Conservation (phyloP, 352 stramenopile genomes). For the Discostella stelligera region DNA sequence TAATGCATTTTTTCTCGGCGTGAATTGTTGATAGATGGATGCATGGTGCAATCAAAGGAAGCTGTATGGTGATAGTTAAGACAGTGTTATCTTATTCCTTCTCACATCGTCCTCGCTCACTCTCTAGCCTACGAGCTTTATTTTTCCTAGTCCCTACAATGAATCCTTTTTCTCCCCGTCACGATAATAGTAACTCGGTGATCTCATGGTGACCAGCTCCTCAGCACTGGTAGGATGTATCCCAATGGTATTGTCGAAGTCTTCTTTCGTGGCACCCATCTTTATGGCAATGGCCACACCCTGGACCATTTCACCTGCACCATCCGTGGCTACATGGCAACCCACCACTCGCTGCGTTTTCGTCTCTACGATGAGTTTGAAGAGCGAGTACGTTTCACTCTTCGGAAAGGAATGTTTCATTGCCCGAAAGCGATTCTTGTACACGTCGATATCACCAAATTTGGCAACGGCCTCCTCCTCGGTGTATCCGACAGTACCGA, state of each 20-base stretch:
- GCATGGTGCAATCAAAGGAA: not conserved
- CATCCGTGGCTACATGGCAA: constrained; percentile 87
- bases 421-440: constrained; percentile 89
- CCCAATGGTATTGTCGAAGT: constrained; percentile 93
- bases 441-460: constrained; percentile 88
- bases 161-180: constrained; percentile 59
- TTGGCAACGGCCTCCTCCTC: constrained; percentile 88
- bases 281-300: constrained; percentile 90
- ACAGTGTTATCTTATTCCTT: no score
- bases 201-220: constrained; percentile 89
- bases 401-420: constrained; percentile 85
- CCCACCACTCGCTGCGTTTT: constrained; percentile 86
- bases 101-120: no score
- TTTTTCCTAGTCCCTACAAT: not conserved
- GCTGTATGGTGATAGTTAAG: not conserved
- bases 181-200: constrained; percentile 49
- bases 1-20: not conserved
- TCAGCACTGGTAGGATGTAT: constrained; percentile 95
- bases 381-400: constrained; percentile 57
- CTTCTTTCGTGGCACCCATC: constrained; percentile 92
- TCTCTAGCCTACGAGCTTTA: not conserved
- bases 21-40: not conserved
- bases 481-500: constrained; percentile 90
- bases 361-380: constrained; percentile 83
- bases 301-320: constrained; percentile 91